These are phyloP conservation scores for Albifimbria verrucaria DNA, from an alignment of 2,329 filamentous ascomycete genomes.

Conservation along the genomic window DNA sequence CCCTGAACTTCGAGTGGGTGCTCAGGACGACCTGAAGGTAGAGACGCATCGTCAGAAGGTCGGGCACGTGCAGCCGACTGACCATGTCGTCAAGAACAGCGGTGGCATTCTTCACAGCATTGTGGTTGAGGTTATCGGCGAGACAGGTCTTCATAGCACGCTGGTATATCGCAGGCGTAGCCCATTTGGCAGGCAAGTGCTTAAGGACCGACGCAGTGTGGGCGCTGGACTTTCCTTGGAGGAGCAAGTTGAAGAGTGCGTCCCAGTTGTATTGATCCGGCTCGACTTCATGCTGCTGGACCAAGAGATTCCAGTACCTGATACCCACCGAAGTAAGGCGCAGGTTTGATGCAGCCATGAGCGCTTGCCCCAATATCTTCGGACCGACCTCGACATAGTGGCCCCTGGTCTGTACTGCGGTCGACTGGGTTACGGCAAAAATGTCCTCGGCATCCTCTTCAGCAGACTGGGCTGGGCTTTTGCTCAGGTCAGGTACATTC, in stretches of 20 bases:
- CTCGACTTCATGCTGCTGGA: slow-evolving; percentile 53
- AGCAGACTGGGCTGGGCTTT: slow-evolving; percentile 16
- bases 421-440: slow-evolving; percentile 1
- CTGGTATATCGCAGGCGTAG: slow-evolving; percentile 57
- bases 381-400: slow-evolving; percentile 42
- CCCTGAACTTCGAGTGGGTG: slow-evolving; percentile 38
- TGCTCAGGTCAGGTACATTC: slow-evolving; percentile 60
- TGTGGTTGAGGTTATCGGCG: slow-evolving; percentile 73
- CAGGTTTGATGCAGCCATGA: slow-evolving; percentile 61
- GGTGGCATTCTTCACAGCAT: slow-evolving; percentile 62
- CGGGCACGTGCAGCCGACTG: slow-evolving; percentile 35
- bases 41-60: slow-evolving; percentile 46
- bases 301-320: slow-evolving; percentile 76
- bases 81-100: slow-evolving; percentile 64
- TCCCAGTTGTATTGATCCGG: slow-evolving; percentile 73
- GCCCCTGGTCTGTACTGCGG: slow-evolving; percentile 10
- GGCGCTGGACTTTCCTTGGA: slow-evolving; percentile 61
- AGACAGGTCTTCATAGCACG: slow-evolving; percentile 72
- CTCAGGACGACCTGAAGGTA: slow-evolving; percentile 57
- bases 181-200: slow-evolving; percentile 43
- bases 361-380: slow-evolving; percentile 65
- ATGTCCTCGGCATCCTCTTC: slow-evolving; percentile 18
- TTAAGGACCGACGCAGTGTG: slow-evolving; percentile 58
- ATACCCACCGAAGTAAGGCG: slow-evolving; percentile 60
- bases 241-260: slow-evolving; percentile 64